Conservation (phyloP, 495 filamentous ascomycete genomes). For the Penicillium maclennaniae region DNA sequence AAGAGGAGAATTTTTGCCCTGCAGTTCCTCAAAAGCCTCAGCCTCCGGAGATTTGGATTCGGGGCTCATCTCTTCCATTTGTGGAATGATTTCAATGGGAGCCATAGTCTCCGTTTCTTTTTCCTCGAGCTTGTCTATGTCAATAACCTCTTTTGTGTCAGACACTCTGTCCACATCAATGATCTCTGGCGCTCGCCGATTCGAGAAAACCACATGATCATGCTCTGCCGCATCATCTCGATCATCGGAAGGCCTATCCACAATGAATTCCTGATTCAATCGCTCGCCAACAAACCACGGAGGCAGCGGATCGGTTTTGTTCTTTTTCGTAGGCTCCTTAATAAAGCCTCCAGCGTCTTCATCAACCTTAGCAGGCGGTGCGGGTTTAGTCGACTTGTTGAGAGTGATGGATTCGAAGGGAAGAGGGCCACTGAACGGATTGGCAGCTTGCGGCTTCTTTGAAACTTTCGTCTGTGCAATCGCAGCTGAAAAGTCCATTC, state of each 20-base stretch:
- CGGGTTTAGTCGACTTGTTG: slow-evolving; percentile 34
- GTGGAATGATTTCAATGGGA: background rate
- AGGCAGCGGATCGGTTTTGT: slow-evolving; percentile 62
- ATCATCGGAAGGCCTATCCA: slow-evolving; percentile 27
- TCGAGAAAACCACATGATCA: slow-evolving; percentile 37
- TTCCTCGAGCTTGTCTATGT: slow-evolving; percentile 35
- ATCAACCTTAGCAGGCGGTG: slow-evolving; percentile 30
- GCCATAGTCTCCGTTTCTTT: slow-evolving; percentile 3
- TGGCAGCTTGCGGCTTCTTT: slow-evolving; percentile 20
- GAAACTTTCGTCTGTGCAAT: slow-evolving; percentile 38
- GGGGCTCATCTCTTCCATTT: background rate
- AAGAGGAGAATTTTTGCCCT: background rate
- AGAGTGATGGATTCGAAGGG: slow-evolving; percentile 87
- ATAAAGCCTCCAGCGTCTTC: slow-evolving; percentile 68
- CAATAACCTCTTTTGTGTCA: slow-evolving; percentile 36
- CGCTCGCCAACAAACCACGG: slow-evolving; percentile 70
- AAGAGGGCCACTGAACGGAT: slow-evolving; percentile 66
- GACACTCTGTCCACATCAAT: slow-evolving; percentile 43
- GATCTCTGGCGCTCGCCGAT: slow-evolving; percentile 39
- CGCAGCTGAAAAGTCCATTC: slow-evolving; percentile 42
- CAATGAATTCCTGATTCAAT: slow-evolving; percentile 31
- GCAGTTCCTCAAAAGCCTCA: slow-evolving; percentile 1
- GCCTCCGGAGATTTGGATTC: background rate
- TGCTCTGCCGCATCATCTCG: slow-evolving; percentile 21
- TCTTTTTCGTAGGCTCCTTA: slow-evolving; percentile 42